Evolutionary conservation across 1,284 basidiomycete genomes (phyloP).

Genomic region (Irpex sp.): DNA sequence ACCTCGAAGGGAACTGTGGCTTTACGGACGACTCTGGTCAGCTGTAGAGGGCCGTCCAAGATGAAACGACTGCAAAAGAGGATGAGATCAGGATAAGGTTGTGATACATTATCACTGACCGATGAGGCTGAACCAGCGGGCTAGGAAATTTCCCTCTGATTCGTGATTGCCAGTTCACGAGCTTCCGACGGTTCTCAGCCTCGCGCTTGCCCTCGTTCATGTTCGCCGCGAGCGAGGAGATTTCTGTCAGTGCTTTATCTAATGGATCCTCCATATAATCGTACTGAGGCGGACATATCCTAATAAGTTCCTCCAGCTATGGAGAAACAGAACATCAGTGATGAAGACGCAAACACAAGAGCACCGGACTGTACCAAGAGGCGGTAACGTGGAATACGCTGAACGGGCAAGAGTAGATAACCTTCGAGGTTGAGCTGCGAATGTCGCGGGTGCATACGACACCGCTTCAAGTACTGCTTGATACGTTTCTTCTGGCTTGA

Average conservation of each 20-base stretch:
- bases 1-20: conserved; percentile 82
- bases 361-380: conserved; percentile 65
- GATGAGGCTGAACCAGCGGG: conserved; percentile 96
- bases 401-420: conserved; percentile 92
- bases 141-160: conserved; percentile 92
- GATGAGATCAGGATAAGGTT: not conserved
- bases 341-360: not conserved
- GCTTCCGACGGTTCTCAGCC: conserved; percentile 82
- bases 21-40: conserved; percentile 90
- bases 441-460: conserved; percentile 82
- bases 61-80: conserved; percentile 62
- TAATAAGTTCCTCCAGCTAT: conserved; percentile 80
- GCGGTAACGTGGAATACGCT: conserved; percentile 94
- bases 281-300: conserved; percentile 76
- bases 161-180: conserved; percentile 90
- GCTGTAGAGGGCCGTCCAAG: conserved; percentile 80
- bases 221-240: conserved; percentile 82
- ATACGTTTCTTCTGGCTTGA: conserved; percentile 84
- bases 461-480: conserved; percentile 83
- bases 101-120: conserved; percentile 31
- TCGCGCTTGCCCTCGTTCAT: conserved; percentile 98
- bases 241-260: conserved; percentile 81
- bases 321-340: conserved; percentile 4
- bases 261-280: conserved; percentile 79
- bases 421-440: conserved; percentile 96